phyloP scores from a whole-genome alignment of 768 basidiomycete species.

The Mycena amicta region DNA sequence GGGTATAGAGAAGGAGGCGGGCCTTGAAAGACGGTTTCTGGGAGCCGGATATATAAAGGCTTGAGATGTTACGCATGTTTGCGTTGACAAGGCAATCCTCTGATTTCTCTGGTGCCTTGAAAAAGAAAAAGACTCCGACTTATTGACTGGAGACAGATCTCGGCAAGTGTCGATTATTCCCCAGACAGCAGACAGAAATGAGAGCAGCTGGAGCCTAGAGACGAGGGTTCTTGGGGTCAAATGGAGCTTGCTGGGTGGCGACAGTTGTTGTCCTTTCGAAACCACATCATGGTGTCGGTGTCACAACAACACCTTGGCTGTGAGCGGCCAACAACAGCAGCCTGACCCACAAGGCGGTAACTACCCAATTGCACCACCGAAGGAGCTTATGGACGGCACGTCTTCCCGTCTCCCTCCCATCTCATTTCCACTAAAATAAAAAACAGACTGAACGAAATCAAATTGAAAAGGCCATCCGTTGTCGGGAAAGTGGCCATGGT shows the following conservation, averaged over 20 bases:
- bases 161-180: constrained; percentile 51
- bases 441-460: constrained; percentile 98
- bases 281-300: constrained; percentile 6
- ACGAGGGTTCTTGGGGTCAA: background rate
- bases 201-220: background rate
- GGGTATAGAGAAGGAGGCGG: constrained; percentile 37
- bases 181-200: background rate
- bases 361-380: constrained; percentile 26
- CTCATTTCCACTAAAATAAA: no score
- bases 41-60: constrained; percentile 38
- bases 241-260: background rate
- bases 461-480: constrained; percentile 91
- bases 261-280: background rate
- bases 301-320: background rate
- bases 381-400: constrained; percentile 79
- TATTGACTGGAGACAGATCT: constrained; percentile 25
- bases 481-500: constrained; percentile 94
- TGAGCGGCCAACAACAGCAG: background rate
- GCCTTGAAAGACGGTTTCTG: constrained; percentile 17
- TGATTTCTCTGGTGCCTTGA: constrained; percentile 36
- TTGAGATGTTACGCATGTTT: constrained; percentile 51
- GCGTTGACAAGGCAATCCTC: constrained; percentile 56
- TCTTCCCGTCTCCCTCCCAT: constrained; percentile 92
- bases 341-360: background rate
- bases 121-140: background rate